Evolutionary conservation across 179 eudicot genomes (phyloP), one percentile per base, ranked within the genome.

Genomic region (Monotropa hypopitys): DNA sequence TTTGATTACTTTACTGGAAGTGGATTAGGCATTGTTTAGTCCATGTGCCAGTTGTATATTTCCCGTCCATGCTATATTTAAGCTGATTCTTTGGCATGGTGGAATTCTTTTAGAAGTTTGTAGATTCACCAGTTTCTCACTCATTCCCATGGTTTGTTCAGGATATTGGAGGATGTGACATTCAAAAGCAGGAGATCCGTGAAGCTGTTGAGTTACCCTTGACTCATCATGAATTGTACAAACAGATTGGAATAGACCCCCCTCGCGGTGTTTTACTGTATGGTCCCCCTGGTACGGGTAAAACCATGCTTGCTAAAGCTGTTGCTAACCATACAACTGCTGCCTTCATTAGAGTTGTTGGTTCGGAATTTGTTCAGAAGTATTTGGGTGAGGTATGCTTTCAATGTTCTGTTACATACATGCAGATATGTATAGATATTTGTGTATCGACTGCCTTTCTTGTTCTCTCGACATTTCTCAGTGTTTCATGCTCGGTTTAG

Each of bases 251-350:
- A 33, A 94, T 94, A 50, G 98, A 94, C 71, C 98, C 97, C 33
- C 97, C 98, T 73, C 92, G 98, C n/a, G 98, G 98, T 78, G 98
- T 94, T 72, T 75, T 94, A 85, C 94, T 94, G 38, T 94, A 94
- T 85, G 97, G 98, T n/a, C 98, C 98, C 62, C 98, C 98, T 15
- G 97, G 98, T 56, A 92, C 97, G 46, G 98, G 98, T 66, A 94
- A 94, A 79, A 94, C 98, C 9, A 94, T 94, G 98, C 97, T 92
- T 80, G 98, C 97, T 2, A 94, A 94, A 86, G 97, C 97, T 86
- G 97, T 94, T 79, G 98, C 98, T 47, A 86, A 92, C 77, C 92
- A 88, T 77, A 94, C 97, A 35, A 94, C 98, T 81, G 98, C 98
- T 74, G 88, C 98, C 56, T 94, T 94, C 76, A 94, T 94, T 45